A percentile compares a stretch with the other conserved stretches of the same genome.
Conservation (phyloP, 2,329 filamentous ascomycete species). For the Arthrobotrys sinensis region DNA sequence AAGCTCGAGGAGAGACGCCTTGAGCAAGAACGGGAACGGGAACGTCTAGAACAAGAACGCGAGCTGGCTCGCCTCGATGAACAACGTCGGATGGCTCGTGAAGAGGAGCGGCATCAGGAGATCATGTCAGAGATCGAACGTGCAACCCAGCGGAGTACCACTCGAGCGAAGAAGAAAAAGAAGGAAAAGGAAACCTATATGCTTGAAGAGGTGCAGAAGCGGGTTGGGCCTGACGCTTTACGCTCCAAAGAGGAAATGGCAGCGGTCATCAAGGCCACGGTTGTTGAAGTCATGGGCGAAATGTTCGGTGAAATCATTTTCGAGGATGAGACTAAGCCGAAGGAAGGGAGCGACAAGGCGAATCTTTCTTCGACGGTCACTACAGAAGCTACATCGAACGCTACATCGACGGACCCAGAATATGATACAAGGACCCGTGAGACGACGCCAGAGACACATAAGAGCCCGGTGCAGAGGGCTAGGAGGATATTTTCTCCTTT, state of each 20-base stretch:
- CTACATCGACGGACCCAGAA: constrained; percentile 28
- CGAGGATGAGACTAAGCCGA: constrained; percentile 45
- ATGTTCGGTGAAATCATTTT: constrained; percentile 61
- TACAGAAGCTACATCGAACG: constrained; percentile 29
- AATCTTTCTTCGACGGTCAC: constrained; percentile 42
- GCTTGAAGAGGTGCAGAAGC: constrained; percentile 53
- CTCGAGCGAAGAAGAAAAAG: constrained; percentile 52
- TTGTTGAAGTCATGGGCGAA: constrained; percentile 56
- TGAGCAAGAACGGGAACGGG: constrained; percentile 49
- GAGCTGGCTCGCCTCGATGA: constrained; percentile 52
- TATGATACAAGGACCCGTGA: constrained; percentile 44
- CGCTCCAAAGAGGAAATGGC: constrained; percentile 58
- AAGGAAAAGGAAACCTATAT: constrained; percentile 51
- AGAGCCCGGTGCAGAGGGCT: constrained; percentile 31
- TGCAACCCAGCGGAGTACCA: constrained; percentile 54
- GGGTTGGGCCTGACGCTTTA: constrained; percentile 51
- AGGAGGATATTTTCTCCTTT: constrained; percentile 25
- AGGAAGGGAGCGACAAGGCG: constrained; percentile 34
- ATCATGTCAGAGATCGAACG: constrained; percentile 60
- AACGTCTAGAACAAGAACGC: constrained; percentile 47
- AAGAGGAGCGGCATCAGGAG: constrained; percentile 54
- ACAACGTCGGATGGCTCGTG: constrained; percentile 42
- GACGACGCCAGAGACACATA: constrained; percentile 48
- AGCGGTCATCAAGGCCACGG: constrained; percentile 51
- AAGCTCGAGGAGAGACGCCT: constrained; percentile 18